Evolutionary conservation across 2,329 filamentous ascomycete species (phyloP).

Genomic region (Fusarium sp.): DNA sequence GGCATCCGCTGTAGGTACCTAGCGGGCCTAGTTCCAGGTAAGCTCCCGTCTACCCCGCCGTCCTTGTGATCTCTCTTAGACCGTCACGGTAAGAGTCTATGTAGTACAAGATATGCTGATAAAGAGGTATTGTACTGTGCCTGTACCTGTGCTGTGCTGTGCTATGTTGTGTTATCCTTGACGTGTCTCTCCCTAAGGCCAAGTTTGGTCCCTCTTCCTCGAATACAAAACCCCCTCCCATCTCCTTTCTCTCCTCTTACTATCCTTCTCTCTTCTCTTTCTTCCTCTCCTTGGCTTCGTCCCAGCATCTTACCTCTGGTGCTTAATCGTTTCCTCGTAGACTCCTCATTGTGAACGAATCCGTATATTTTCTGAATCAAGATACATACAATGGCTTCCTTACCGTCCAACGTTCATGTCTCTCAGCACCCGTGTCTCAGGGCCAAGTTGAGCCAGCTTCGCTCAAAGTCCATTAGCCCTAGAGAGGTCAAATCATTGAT

Average conservation of each 20-base stretch:
- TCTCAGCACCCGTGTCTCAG: slow-evolving; percentile 87
- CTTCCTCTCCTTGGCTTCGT: slow-evolving; percentile 44
- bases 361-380: neutral
- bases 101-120: slow-evolving; percentile 33
- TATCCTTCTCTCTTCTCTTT: slow-evolving; percentile 30
- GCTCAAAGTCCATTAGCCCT: slow-evolving; percentile 76
- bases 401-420: slow-evolving; percentile 77
- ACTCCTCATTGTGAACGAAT: slow-evolving; percentile 20
- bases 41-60: slow-evolving; percentile 37
- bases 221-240: slow-evolving; percentile 35
- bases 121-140: slow-evolving; percentile 12
- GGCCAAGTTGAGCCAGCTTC: slow-evolving; percentile 90
- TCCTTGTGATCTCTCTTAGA: slow-evolving; percentile 38
- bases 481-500: slow-evolving; percentile 84
- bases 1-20: slow-evolving; percentile 8
- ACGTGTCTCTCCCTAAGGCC: slow-evolving; percentile 20
- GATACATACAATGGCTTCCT: slow-evolving; percentile 50
- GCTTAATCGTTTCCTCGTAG: slow-evolving; percentile 41
- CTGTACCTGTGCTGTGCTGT: neutral
- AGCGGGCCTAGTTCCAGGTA: slow-evolving; percentile 5
- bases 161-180: slow-evolving; percentile 1
- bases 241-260: slow-evolving; percentile 22
- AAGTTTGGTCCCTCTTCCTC: slow-evolving; percentile 23
- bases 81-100: slow-evolving; percentile 24
- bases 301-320: slow-evolving; percentile 40